Percentiles rank a stretch among this genome's conserved stretches.
Evolutionary conservation across 108 stramenopile species (phyloP).

Genomic region (Epipyxis sp.): DNA sequence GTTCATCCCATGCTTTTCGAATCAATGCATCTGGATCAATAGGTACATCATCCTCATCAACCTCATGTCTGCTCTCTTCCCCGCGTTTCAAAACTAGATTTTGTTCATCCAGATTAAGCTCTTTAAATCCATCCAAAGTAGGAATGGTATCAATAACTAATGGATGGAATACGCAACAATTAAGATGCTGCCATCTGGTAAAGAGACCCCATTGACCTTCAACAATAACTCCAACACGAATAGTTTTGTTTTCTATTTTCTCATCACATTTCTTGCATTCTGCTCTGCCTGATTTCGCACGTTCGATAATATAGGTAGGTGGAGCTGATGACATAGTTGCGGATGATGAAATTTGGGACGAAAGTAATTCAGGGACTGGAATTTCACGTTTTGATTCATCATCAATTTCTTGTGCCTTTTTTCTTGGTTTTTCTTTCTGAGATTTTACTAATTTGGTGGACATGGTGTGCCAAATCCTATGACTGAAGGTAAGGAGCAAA

Average conservation of each 20-base stretch:
- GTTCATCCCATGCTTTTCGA: constrained; percentile 69
- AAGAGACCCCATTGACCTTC: constrained; percentile 54
- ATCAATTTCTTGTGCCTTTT: no score
- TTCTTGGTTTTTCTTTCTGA: no score
- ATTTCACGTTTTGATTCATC: no score
- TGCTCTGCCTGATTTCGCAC: constrained; percentile 47
- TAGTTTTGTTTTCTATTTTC: constrained; percentile 40
- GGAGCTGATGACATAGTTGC: no score
- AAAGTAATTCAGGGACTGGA: no score
- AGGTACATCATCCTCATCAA: constrained; percentile 40
- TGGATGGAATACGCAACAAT: constrained; percentile 44
- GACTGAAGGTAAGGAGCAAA: no score
- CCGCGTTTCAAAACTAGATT: constrained; percentile 15
- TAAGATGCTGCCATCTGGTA: constrained; percentile 58
- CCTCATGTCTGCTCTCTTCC: constrained; percentile 45
- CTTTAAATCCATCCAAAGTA: constrained; percentile 27
- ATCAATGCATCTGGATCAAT: constrained; percentile 82
- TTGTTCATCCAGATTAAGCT: constrained; percentile 10
- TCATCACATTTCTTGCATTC: constrained; percentile 51
- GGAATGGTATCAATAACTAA: background rate
- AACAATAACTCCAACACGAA: constrained; percentile 46
- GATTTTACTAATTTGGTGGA: no score
- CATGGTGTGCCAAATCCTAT: no score
- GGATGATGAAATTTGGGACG: no score
- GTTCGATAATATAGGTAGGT: constrained; percentile 35